Percentiles rank a stretch among this genome's conserved stretches.
These are phyloP conservation scores for Misopates orontium DNA, from an alignment of 257 asterid species.

Conservation along the genomic window DNA sequence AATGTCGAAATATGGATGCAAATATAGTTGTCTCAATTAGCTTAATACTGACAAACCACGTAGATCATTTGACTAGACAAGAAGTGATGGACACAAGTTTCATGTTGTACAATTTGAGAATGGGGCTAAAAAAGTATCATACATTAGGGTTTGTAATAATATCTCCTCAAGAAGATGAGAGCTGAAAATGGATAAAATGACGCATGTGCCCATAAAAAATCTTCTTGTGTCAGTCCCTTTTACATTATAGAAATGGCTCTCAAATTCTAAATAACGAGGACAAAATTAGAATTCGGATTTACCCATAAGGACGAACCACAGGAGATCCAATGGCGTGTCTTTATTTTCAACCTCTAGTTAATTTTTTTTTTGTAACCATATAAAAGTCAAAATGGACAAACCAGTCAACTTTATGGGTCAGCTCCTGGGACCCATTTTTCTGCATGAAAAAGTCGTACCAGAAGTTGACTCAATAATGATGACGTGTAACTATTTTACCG, in stretches of 20 bases:
- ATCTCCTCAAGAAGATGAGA: constrained; percentile 4
- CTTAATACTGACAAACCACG: too few relatives aligned
- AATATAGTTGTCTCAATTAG: too few relatives aligned
- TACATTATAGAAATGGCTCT: constrained; percentile 9
- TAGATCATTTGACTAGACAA: not conserved
- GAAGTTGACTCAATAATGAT: constrained; percentile 41
- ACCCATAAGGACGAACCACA: constrained; percentile 23
- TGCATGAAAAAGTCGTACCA: constrained; percentile 16
- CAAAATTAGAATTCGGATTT: constrained; percentile 45
- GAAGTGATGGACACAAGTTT: constrained; percentile 13
- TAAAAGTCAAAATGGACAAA: constrained; percentile 48
- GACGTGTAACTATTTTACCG: constrained; percentile 28
- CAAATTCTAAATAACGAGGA: constrained; percentile 33
- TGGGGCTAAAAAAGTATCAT: not conserved
- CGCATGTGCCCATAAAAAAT: constrained; percentile 38
- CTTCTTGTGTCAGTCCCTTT: constrained; percentile 25
- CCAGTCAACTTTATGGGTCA: constrained; percentile 29
- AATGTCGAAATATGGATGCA: too few relatives aligned
- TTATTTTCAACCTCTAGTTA: constrained; percentile 19
- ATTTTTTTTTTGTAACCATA: not conserved
- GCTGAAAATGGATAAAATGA: constrained; percentile 26
- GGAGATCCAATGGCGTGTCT: constrained; percentile 22
- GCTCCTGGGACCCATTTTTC: constrained; percentile 24
- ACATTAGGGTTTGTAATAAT: not conserved
- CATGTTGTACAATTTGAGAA: not conserved